Base-by-base conservation (phyloP, 73 alveolate species). In the Paramecium sexaurelia region DNA sequence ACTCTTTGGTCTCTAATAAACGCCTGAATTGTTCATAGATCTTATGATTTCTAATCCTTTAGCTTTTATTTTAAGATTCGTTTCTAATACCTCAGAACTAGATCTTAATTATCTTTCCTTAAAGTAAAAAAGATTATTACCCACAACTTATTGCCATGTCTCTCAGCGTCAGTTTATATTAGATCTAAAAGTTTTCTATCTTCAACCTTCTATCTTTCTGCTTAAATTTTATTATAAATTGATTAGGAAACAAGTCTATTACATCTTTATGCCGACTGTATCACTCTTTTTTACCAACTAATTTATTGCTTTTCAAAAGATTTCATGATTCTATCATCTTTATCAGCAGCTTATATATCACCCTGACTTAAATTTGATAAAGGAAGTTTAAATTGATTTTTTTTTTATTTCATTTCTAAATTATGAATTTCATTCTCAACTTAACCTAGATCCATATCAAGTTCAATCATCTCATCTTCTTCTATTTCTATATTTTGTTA, bases 61-160 rank as follows among this genome's bases (percentile, higher is more conserved):
- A 9, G 55, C 87, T 19, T 33, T 15, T n/a, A 73, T 39, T 32
- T 73, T 61, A 6, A 26, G 10, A 6, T 61, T 29, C 0, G 39
- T 33, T 36, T 36, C 66, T 2, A 39, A 3, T 73, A 39, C 66
- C 11, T 73, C 57, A 11, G 87, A 73, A 1, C 37, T 39, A 1
- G 87, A 73, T 73, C 87, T 73, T 33, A 73, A 36, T 73, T 73
- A 39, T 19, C 55, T 51, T 73, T 73, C 87, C 87, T 73, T 36
- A 35, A 73, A 33, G 26, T 61, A 26, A 29, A 27, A 0, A 10
- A 3, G 10, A 51, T 51, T 51, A 51, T 17, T 73, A 73, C 87
- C 87, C 87, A 73, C 13, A 73, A 36, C 19, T 73, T 73, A 73
- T 73, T 35, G 11, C 87, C 87, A 33, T 73, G 43, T 33, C 57